phyloP scores from a whole-genome alignment of 257 asterid genomes.

The Mentha longifolia region DNA sequence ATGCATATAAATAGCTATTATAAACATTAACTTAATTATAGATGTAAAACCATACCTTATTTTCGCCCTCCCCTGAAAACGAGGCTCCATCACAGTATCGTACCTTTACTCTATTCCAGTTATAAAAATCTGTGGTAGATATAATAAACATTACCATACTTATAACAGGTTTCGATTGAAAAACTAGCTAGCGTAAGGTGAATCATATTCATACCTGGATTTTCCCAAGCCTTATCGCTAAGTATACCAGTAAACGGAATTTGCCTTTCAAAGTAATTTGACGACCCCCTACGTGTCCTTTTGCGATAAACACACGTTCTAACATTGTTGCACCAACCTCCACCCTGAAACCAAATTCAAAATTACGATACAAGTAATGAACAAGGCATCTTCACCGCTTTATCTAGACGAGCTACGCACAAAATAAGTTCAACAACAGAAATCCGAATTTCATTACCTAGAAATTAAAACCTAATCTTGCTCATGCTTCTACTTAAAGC shows the following conservation, averaged over 20 bases:
- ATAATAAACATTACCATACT: slow-evolving; percentile 9
- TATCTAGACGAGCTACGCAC: not conserved
- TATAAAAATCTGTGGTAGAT: slow-evolving; percentile 57
- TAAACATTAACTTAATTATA: not conserved
- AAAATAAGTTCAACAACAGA: not conserved
- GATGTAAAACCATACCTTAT: slow-evolving; percentile 45
- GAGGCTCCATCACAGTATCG: slow-evolving; percentile 81
- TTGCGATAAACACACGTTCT: slow-evolving; percentile 58
- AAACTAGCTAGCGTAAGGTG: not conserved
- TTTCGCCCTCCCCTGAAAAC: slow-evolving; percentile 60
- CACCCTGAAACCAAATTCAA: slow-evolving; percentile 66
- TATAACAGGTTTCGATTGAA: too few species aligned
- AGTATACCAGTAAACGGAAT: slow-evolving; percentile 65
- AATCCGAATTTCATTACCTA: too few species aligned
- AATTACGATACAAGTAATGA: not conserved
- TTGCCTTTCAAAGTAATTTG: slow-evolving; percentile 52
- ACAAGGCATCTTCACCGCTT: not conserved
- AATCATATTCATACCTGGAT: slow-evolving; percentile 52
- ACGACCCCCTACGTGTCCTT: slow-evolving; percentile 62
- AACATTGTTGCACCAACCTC: slow-evolving; percentile 88
- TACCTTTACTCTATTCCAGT: slow-evolving; percentile 74
- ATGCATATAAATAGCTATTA: too few species aligned
- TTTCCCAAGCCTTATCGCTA: slow-evolving; percentile 61
- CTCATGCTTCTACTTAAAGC: not conserved
- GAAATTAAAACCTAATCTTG: not conserved